phyloP scores from a whole-genome alignment of 192 early-diverging fungal species.

The Lunasporangiospora selenospora region DNA sequence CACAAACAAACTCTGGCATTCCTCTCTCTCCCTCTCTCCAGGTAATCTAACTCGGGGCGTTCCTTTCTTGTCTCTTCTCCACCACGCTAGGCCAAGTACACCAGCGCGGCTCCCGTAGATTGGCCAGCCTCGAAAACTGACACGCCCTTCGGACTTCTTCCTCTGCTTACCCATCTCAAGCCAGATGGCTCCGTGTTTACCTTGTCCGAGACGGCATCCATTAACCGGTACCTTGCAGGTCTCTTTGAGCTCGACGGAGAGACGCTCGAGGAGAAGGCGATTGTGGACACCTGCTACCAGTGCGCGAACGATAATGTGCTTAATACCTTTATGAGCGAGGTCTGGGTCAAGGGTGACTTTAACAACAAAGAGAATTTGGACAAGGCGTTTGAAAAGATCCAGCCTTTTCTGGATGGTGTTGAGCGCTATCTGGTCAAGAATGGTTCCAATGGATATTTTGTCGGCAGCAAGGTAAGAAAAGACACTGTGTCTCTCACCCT shows the following conservation, averaged over 20 bases:
- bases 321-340: slow-evolving; percentile 1
- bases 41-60: not conserved
- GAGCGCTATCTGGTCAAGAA: slow-evolving; percentile 27
- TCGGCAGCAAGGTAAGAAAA: slow-evolving; percentile 24
- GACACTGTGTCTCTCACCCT: not conserved
- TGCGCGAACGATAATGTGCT: slow-evolving; percentile 20
- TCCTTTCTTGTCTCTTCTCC: not conserved
- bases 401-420: slow-evolving; percentile 24
- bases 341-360: slow-evolving; percentile 25
- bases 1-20: not conserved
- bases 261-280: slow-evolving; percentile 19
- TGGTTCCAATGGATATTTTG: slow-evolving; percentile 36
- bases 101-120: slow-evolving; percentile 20
- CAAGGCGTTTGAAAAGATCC: slow-evolving; percentile 11
- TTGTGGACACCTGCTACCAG: slow-evolving; percentile 17
- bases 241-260: slow-evolving; percentile 18
- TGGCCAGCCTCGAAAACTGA: slow-evolving; percentile 33
- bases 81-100: slow-evolving; percentile 23
- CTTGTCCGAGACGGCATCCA: slow-evolving; percentile 13
- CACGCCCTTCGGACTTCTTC: slow-evolving; percentile 33
- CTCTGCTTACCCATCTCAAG: slow-evolving; percentile 32
- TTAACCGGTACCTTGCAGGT: slow-evolving; percentile 17
- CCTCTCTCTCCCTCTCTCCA: too few species aligned
- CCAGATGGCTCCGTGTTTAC: slow-evolving; percentile 13
- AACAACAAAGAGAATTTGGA: slow-evolving; percentile 12